These are phyloP conservation scores for Sideroxylon spinosum DNA, from an alignment of 179 eudicot species.

Conservation along the genomic window DNA sequence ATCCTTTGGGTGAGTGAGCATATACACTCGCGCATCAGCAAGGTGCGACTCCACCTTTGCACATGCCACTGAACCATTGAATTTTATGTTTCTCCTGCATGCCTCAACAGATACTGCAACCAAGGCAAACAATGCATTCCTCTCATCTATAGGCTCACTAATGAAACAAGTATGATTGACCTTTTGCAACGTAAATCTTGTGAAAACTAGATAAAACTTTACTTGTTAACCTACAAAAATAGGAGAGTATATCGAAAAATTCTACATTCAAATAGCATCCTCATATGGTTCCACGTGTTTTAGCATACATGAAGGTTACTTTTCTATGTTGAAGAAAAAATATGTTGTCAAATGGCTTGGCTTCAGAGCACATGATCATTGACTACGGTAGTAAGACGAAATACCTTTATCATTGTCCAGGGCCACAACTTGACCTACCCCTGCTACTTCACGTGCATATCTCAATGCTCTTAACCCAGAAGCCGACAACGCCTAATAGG, in stretches of 20 bases:
- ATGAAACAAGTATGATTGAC: neutral
- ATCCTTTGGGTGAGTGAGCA: conserved; percentile 95
- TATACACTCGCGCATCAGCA: conserved; percentile 90
- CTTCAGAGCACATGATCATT: neutral
- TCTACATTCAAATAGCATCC: neutral
- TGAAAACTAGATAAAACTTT: conserved; percentile 2
- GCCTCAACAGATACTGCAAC: conserved; percentile 89
- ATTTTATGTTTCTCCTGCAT: conserved; percentile 89
- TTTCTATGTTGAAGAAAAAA: neutral
- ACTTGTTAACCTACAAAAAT: neutral
- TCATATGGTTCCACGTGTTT: neutral
- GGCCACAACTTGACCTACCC: conserved; percentile 85
- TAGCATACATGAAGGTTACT: neutral
- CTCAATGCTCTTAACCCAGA: conserved; percentile 94
- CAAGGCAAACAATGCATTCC: neutral
- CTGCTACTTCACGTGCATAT: conserved; percentile 97
- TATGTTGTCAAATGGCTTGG: neutral
- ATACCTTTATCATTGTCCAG: conserved; percentile 91
- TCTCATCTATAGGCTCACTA: neutral
- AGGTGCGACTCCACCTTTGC: conserved; percentile 90
- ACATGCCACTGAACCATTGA: conserved; percentile 84
- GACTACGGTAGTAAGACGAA: neutral
- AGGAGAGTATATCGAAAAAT: neutral
- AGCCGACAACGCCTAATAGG: conserved; percentile 78
- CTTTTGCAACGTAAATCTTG: neutral